Evolutionary conservation across 805 yeast genomes (phyloP), one percentile per base, ranked within the genome.

Genomic region (Groenewaldozyma salmanticensis): DNA sequence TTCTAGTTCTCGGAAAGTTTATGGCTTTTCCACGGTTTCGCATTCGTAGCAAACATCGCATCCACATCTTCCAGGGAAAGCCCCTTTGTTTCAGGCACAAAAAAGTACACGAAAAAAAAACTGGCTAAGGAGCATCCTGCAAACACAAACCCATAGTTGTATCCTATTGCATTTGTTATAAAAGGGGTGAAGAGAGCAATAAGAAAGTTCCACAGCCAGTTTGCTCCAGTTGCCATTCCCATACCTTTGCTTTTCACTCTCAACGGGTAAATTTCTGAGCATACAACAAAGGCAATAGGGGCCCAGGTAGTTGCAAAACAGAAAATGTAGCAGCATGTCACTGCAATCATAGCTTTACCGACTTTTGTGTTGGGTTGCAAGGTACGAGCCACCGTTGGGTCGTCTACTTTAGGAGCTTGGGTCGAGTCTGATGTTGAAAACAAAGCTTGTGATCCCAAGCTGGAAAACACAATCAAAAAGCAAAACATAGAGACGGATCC

Each of bases 1-100:
- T n/a, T n/a, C n/a, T n/a, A n/a, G n/a, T 61, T 57, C n/a, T n/a
- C n/a, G n/a, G n/a, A n/a, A n/a, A n/a, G n/a, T n/a, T n/a, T n/a
- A n/a, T n/a, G n/a, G n/a, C n/a, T n/a, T 24, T 24, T 24, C 73
- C 74, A 70, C 38, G 74, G 66, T 41, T 59, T 50, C 32, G 64
- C 65, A 50, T 60, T 62, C 38, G 64, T 61, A 21, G 69, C 59
- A 53, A 66, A 71, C 68, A 79, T 65, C 55, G 73, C 78, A 59
- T 83, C 87, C 48, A 84, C 84, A 63, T 84, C 87, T 65, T 84
- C 94, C 59, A 85, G 71, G 35, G 83, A 72, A 54, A 83, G 71
- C 44, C 94, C 94, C 66, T 75, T 77, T 42, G 94, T 85, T 64
- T 82, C 90, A 53, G 77, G 77, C 45, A 85, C 76, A 51, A 71